Conservation (phyloP, 192 early-diverging fungal species). For the Backusella circina region DNA sequence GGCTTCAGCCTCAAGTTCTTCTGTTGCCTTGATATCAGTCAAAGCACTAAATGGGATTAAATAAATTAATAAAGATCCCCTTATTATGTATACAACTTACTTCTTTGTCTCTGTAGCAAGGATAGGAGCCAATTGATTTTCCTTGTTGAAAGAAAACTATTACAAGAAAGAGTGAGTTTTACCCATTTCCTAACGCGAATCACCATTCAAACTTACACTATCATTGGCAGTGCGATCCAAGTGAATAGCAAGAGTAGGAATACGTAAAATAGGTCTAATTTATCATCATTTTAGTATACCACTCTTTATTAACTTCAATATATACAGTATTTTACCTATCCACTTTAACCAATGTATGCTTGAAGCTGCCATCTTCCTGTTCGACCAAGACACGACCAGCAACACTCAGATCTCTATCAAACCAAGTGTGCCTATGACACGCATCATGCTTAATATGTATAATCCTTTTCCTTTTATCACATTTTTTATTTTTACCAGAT, state of each 20-base stretch:
- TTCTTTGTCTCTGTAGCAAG: slow-evolving; percentile 69
- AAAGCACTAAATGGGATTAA: slow-evolving; percentile 15
- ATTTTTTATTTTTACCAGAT: slow-evolving; percentile 55
- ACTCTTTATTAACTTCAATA: neutral
- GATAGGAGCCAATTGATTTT: slow-evolving; percentile 88
- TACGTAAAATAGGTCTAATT: slow-evolving; percentile 84
- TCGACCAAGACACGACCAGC: slow-evolving; percentile 92
- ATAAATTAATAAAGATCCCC: neutral
- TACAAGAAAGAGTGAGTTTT: neutral
- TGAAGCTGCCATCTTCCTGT: slow-evolving; percentile 62
- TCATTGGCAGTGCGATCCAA: slow-evolving; percentile 76
- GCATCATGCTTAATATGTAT: neutral
- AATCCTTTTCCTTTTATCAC: neutral
- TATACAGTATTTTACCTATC: slow-evolving; percentile 45
- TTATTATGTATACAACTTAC: slow-evolving; percentile 18
- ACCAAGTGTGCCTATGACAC: slow-evolving; percentile 88
- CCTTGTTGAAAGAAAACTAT: slow-evolving; percentile 91
- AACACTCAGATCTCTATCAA: slow-evolving; percentile 94
- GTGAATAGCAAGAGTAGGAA: slow-evolving; percentile 97
- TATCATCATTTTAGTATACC: neutral
- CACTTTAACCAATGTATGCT: slow-evolving; percentile 75
- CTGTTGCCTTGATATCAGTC: slow-evolving; percentile 6
- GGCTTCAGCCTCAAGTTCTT: slow-evolving; percentile 30
- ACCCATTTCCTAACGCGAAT: neutral
- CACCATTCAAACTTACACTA: slow-evolving; percentile 39